Conservation (phyloP, 371 early-diverging fungal genomes). For the Choanephora cucurbitarum region DNA sequence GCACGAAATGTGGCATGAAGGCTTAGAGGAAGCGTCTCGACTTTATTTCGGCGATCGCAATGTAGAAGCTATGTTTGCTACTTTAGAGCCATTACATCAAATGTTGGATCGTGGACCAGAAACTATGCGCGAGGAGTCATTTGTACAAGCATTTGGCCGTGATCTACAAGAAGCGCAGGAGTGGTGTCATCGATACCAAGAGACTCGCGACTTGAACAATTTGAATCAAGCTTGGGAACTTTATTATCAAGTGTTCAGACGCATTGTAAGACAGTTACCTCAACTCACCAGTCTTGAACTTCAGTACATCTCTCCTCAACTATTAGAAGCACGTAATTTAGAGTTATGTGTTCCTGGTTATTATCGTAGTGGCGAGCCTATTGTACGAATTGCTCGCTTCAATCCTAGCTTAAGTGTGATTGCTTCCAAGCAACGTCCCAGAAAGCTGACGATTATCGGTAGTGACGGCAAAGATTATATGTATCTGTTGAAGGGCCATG, state of each 20-base stretch:
- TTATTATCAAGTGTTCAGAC: constrained; percentile 89
- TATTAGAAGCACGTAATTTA: constrained; percentile 83
- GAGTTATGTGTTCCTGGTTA: constrained; percentile 94
- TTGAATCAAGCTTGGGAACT: constrained; percentile 96
- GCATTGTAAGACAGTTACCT: constrained; percentile 83
- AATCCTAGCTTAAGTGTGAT: constrained; percentile 83
- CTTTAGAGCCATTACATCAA: constrained; percentile 87
- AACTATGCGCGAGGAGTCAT: constrained; percentile 92
- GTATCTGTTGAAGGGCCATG: constrained; percentile 95
- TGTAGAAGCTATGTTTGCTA: constrained; percentile 90
- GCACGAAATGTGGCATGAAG: constrained; percentile 99
- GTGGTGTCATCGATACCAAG: constrained; percentile 82
- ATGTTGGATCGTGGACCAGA: constrained; percentile 92
- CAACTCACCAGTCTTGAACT: constrained; percentile 85
- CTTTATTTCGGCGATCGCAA: constrained; percentile 88
- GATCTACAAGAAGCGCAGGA: constrained; percentile 93
- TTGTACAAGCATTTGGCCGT: constrained; percentile 93
- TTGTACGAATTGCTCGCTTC: constrained; percentile 89
- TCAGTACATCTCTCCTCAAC: constrained; percentile 90
- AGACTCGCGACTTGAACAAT: constrained; percentile 78
- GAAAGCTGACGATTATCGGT: constrained; percentile 84
- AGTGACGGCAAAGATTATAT: constrained; percentile 91
- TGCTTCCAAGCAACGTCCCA: constrained; percentile 93
- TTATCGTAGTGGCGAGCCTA: constrained; percentile 85
- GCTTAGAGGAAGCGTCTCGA: constrained; percentile 89